A percentile compares a stretch with the other conserved stretches of the same genome.
Conservation (phyloP, 2,329 filamentous ascomycete genomes). For the Beauveria australis region DNA sequence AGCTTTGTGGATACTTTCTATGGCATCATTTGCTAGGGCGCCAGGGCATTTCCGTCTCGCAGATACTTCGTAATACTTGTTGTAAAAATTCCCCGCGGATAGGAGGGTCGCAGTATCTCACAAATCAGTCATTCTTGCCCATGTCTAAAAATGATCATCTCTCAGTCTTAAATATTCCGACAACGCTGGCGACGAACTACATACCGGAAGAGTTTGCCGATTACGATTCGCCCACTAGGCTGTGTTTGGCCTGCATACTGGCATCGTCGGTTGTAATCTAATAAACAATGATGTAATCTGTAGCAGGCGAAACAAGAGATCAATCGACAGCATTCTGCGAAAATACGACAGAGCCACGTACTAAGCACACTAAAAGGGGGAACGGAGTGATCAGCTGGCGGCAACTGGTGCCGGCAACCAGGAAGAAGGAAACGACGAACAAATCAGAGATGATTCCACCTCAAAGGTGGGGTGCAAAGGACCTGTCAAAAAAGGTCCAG, state of each 20-base stretch:
- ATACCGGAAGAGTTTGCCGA: neutral
- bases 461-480: neutral
- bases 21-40: neutral
- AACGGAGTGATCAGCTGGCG: neutral
- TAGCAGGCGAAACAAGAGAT: neutral
- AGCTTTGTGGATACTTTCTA: neutral
- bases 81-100: too few relatives aligned
- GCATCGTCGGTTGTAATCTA: neutral
- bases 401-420: neutral
- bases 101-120: neutral
- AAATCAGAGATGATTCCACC: neutral
- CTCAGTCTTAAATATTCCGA: neutral
- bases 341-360: neutral
- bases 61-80: neutral
- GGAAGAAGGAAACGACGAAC: neutral
- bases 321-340: neutral
- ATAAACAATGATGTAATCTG: neutral
- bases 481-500: constrained; percentile 8
- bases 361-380: too few relatives aligned
- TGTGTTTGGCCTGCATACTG: neutral
- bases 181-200: neutral
- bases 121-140: neutral
- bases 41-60: neutral
- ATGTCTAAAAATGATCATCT: neutral
- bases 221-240: too few relatives aligned